Conservation (phyloP, 768 basidiomycete genomes). For the Myochromella boudieri region DNA sequence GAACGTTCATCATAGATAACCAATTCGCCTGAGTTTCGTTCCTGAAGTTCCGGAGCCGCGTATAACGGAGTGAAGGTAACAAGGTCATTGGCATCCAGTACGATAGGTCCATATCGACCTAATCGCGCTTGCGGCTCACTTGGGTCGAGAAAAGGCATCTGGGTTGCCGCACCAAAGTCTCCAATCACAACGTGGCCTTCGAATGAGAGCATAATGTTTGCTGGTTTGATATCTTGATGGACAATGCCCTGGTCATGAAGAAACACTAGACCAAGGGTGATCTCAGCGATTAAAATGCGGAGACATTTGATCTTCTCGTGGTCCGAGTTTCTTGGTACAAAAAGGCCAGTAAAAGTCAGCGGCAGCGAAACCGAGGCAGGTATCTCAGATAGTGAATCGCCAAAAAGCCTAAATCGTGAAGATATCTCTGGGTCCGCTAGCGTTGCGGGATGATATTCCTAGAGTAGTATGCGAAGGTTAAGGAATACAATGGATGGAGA, state of each 20-base stretch:
- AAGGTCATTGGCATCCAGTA: conserved; percentile 21
- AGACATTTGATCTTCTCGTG: conserved; percentile 19
- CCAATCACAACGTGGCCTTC: conserved; percentile 55
- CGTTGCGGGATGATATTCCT: conserved; percentile 33
- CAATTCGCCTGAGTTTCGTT: conserved; percentile 21
- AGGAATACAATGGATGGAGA: not conserved
- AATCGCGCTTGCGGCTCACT: too few relatives aligned
- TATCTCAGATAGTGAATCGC: conserved; percentile 1
- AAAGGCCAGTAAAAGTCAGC: conserved; percentile 5
- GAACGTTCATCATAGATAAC: conserved; percentile 30
- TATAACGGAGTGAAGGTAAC: conserved; percentile 34
- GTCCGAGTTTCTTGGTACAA: conserved; percentile 1
- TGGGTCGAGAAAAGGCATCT: conserved; percentile 17
- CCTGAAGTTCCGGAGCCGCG: conserved; percentile 33
- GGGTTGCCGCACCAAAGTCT: conserved; percentile 58
- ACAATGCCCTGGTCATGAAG: conserved; percentile 64
- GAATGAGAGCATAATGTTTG: conserved; percentile 56
- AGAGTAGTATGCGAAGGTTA: not conserved
- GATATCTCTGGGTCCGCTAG: conserved; percentile 28
- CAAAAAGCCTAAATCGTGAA: conserved; percentile 21
- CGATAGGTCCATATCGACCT: conserved; percentile 16
- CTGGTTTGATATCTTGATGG: conserved; percentile 69
- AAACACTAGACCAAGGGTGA: conserved; percentile 32
- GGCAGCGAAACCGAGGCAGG: conserved; percentile 15
- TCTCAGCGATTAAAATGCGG: conserved; percentile 30